A percentile compares a stretch with the other conserved stretches of the same genome.
phyloP scores from a whole-genome alignment of 306 rosid species.

The Rosa persica region DNA sequence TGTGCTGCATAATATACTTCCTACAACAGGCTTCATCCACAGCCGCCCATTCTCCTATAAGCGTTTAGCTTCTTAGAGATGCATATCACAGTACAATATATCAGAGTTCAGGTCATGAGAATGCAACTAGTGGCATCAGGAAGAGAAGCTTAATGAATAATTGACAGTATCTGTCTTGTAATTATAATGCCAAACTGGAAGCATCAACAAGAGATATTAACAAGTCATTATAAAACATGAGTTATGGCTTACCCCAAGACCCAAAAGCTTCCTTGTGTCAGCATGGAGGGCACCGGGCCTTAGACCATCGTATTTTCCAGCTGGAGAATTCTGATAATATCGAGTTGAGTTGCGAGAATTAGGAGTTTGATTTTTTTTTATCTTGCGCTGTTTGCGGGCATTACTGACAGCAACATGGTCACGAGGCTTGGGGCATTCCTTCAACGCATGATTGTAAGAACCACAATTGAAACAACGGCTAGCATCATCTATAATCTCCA shows the following conservation, averaged over 20 bases:
- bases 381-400: constrained; percentile 79
- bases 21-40: neutral
- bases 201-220: constrained; percentile 18
- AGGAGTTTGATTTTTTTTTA: constrained; percentile 58
- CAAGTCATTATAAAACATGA: constrained; percentile 8
- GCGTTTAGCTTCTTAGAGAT: neutral
- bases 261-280: constrained; percentile 74
- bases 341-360: constrained; percentile 75
- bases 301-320: constrained; percentile 89
- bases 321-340: constrained; percentile 78
- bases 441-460: constrained; percentile 79
- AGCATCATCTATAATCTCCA: constrained; percentile 69
- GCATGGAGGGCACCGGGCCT: constrained; percentile 84
- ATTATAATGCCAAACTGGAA: constrained; percentile 23
- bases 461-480: constrained; percentile 96
- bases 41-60: neutral
- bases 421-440: constrained; percentile 79
- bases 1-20: neutral
- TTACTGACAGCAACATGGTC: constrained; percentile 68
- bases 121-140: neutral
- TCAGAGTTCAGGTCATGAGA: neutral
- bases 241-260: constrained; percentile 64
- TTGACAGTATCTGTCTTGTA: neutral
- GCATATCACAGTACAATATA: neutral
- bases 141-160: neutral